Conservation (phyloP, 2,329 filamentous ascomycete species). For the Penicillium expansum region DNA sequence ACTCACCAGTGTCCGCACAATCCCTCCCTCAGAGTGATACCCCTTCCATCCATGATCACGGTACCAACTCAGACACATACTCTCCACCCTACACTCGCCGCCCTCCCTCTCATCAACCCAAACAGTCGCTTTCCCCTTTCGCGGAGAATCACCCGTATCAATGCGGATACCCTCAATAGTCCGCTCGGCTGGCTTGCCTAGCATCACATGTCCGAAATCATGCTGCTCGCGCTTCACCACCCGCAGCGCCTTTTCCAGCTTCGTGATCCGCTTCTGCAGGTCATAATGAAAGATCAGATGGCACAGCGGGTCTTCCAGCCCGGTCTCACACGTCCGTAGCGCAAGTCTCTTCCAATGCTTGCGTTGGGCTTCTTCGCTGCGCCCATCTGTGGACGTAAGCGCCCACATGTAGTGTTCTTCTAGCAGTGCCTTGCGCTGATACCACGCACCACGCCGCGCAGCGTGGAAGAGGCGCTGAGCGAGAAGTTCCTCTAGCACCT, state of each 20-base stretch:
- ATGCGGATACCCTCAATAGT: conserved; percentile 75
- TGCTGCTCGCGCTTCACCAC: conserved; percentile 84
- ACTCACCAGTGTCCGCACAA: conserved; percentile 73
- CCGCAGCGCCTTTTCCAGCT: conserved; percentile 80
- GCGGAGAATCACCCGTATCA: conserved; percentile 54
- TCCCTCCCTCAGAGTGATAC: conserved; percentile 88
- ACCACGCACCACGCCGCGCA: conserved; percentile 84
- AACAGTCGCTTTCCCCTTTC: conserved; percentile 59
- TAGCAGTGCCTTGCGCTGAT: conserved; percentile 87
- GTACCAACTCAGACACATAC: conserved; percentile 89
- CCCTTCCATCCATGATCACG: conserved; percentile 84
- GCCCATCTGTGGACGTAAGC: conserved; percentile 50
- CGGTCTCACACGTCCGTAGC: conserved; percentile 76
- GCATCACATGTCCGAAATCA: conserved; percentile 81
- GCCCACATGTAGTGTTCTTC: conserved; percentile 93
- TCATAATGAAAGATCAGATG: conserved; percentile 94
- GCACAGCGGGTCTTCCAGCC: conserved; percentile 81
- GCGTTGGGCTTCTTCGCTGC: conserved; percentile 62
- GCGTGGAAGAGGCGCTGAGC: conserved; percentile 80
- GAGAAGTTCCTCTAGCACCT: conserved; percentile 71
- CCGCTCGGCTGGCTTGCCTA: conserved; percentile 73
- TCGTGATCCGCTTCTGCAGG: conserved; percentile 86
- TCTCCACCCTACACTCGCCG: conserved; percentile 81
- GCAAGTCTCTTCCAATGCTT: conserved; percentile 80
- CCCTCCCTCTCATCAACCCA: conserved; percentile 78